Conservation (phyloP, 352 stramenopile genomes). For the Pythium coloratum region DNA sequence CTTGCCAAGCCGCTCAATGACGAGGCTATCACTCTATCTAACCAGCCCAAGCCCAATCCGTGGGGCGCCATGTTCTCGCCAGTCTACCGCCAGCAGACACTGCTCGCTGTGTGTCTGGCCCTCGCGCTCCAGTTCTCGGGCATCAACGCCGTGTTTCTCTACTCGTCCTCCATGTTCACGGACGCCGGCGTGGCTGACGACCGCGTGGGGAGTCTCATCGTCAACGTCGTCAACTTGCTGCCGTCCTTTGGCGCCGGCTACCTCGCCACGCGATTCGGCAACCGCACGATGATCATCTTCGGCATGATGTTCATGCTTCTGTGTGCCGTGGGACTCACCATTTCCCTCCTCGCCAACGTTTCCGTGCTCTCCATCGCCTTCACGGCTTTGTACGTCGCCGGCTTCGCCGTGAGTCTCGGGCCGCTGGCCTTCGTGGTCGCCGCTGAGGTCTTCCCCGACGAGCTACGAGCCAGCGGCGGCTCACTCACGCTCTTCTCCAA, state of each 20-base stretch:
- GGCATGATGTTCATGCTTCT: slow-evolving; percentile 52
- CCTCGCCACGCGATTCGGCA: slow-evolving; percentile 43
- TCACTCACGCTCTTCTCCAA: slow-evolving; percentile 53
- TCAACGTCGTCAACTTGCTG: slow-evolving; percentile 60
- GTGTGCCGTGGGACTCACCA: slow-evolving; percentile 47
- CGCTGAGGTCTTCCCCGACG: slow-evolving; percentile 58
- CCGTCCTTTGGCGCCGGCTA: slow-evolving; percentile 43
- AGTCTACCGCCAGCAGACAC: slow-evolving; percentile 36
- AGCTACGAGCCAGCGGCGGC: slow-evolving; percentile 42
- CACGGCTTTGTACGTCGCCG: slow-evolving; percentile 43
- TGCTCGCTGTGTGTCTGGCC: slow-evolving; percentile 47
- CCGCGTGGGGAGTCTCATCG: slow-evolving; percentile 52
- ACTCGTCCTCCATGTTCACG: slow-evolving; percentile 64
- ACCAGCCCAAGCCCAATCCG: slow-evolving; percentile 23
- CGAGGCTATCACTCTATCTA: not conserved
- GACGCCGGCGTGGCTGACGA: slow-evolving; percentile 52
- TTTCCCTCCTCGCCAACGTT: slow-evolving; percentile 31
- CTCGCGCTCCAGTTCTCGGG: slow-evolving; percentile 54
- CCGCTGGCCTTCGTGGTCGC: slow-evolving; percentile 54
- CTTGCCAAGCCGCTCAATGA: not conserved
- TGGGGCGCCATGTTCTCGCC: slow-evolving; percentile 22
- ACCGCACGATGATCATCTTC: slow-evolving; percentile 47
- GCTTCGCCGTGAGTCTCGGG: slow-evolving; percentile 50
- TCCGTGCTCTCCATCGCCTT: slow-evolving; percentile 48
- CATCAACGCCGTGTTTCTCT: slow-evolving; percentile 75